Base-by-base conservation (phyloP, 73 alveolate genomes). In the Paramecium tetraurelia region DNA sequence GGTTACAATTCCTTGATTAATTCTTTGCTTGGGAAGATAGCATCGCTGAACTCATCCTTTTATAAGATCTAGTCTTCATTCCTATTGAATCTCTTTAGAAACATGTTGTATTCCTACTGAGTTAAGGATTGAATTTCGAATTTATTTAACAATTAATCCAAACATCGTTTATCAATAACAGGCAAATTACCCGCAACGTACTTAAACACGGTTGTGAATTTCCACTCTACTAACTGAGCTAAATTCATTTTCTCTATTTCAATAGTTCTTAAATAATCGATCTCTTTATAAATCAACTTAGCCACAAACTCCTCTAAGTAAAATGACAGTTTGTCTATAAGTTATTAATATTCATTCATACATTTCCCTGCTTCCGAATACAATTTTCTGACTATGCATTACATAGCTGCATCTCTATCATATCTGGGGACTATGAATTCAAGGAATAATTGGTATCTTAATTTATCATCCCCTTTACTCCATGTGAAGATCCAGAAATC, bases 321-420 rank as follows among this genome's bases (percentile, higher is more conserved):
- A 46, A 80, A 80, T 20, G 90, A 44, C 57, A 80, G 53, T 43
- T 80, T 80, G 18, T 75, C 87, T 75, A 59, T 27, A 1, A 33
- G 31, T 33, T 36, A 75, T 75, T 63, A 33, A 38, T 75, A 33
- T 16, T 53, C 1, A 53, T 18, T 0, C 12, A 20, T 75, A 80
- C 72, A 80, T 80, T 80, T 24, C 14, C 90, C 90, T 14, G 75
- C 33, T 46, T 44, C 90, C 10, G 90, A 80, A 46, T 80, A 80
- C 27, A 80, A 43, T 16, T 80, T 80, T 46, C 90, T 41, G 20
- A 27, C 57, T 21, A 80, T 80, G n/a, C 70, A 41, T 43, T 46
- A 40, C 43, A 80, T 80, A 0, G 90, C 90, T 24, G 90, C 90
- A 20, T 80, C 90, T 80, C 90, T 80, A 48, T 80, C 90, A 44